Conservation (phyloP, 1,284 basidiomycete genomes). For the Ustilago esculenta region DNA sequence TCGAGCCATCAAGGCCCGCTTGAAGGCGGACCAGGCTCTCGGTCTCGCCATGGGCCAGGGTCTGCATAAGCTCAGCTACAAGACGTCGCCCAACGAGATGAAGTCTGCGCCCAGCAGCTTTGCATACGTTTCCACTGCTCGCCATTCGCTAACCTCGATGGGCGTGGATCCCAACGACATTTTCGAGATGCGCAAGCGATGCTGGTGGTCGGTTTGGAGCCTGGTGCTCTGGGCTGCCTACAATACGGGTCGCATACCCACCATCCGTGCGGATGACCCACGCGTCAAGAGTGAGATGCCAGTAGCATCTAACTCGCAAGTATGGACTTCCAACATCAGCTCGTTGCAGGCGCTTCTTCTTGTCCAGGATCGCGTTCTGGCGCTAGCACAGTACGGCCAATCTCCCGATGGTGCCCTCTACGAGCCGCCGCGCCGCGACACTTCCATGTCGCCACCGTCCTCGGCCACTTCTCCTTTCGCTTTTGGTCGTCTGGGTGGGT, state of each 20-base stretch:
- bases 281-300: constrained; percentile 60
- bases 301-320: constrained; percentile 21
- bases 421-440: constrained; percentile 22
- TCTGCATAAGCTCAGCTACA: constrained; percentile 52
- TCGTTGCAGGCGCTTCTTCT: constrained; percentile 57
- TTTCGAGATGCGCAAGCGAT: constrained; percentile 60
- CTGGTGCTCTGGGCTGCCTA: constrained; percentile 58
- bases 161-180: constrained; percentile 42
- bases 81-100: constrained; percentile 16
- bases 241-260: constrained; percentile 59
- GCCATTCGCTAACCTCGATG: constrained; percentile 34
- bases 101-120: constrained; percentile 43
- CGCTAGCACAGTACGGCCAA: constrained; percentile 46
- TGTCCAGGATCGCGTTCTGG: constrained; percentile 58
- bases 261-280: constrained; percentile 61
- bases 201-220: constrained; percentile 62
- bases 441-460: constrained; percentile 18
- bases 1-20: constrained; percentile 56
- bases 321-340: constrained; percentile 52
- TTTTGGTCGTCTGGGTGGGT: constrained; percentile 31
- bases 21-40: constrained; percentile 62
- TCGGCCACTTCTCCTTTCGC: constrained; percentile 28
- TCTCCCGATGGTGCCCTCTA: constrained; percentile 6
- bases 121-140: constrained; percentile 25
- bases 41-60: constrained; percentile 61